Evolutionary conservation across 2,329 filamentous ascomycete genomes (phyloP).

Genomic region (Daldinia sp.): DNA sequence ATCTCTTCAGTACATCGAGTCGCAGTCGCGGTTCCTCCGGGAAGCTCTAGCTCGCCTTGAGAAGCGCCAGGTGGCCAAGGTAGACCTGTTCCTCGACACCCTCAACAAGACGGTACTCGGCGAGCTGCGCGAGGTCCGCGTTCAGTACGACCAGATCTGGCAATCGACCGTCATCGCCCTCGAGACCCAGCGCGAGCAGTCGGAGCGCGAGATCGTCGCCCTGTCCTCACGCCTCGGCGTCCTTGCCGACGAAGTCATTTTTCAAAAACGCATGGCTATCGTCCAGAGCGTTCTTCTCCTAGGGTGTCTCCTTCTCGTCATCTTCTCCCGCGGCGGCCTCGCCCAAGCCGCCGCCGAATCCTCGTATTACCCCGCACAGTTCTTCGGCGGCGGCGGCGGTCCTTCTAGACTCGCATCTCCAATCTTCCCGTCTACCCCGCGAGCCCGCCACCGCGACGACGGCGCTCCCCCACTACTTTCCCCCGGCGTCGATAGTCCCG

Average conservation of each 20-base stretch:
- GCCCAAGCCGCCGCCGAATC: constrained; percentile 47
- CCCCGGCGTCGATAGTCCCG: constrained; percentile 37
- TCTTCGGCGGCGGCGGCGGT: constrained; percentile 39
- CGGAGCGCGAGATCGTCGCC: constrained; percentile 84
- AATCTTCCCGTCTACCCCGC: constrained; percentile 48
- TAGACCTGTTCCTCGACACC: constrained; percentile 81
- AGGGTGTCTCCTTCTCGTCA: constrained; percentile 85
- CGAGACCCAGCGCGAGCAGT: constrained; percentile 87
- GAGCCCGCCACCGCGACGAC: constrained; percentile 18
- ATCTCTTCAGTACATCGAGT: constrained; percentile 95
- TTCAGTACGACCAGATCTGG: constrained; percentile 96
- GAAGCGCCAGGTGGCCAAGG: constrained; percentile 86
- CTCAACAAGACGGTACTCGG: constrained; percentile 89
- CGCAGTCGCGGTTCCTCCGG: constrained; percentile 89
- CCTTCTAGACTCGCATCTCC: constrained; percentile 46
- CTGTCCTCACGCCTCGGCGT: constrained; percentile 84
- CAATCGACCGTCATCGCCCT: constrained; percentile 93
- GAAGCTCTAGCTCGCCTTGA: constrained; percentile 90
- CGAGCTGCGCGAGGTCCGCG: constrained; percentile 81
- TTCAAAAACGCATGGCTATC: constrained; percentile 91
- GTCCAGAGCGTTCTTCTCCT: constrained; percentile 89
- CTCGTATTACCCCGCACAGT: constrained; percentile 50
- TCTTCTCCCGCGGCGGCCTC: constrained; percentile 73
- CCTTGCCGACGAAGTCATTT: constrained; percentile 90
- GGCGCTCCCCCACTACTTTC: constrained; percentile 22